Conservation (phyloP, 495 filamentous ascomycete species). For the Parathielavia hyrcaniae region DNA sequence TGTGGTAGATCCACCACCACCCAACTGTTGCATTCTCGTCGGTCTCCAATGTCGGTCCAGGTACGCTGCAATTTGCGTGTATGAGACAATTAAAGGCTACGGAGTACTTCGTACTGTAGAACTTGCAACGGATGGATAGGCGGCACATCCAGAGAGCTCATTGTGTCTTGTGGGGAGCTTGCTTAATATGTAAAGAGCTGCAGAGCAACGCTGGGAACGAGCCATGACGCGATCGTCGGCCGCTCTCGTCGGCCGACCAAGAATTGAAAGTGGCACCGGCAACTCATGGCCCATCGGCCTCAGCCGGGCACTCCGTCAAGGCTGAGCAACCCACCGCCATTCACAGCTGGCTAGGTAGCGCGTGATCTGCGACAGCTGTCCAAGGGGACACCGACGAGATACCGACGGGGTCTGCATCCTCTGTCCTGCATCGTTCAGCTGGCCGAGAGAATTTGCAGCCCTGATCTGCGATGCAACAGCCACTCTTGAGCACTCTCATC, state of each 20-base stretch:
- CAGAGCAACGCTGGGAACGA: no score
- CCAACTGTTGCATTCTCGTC: neutral
- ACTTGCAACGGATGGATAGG: no score
- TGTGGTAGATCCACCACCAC: neutral
- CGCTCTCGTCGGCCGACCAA: no score
- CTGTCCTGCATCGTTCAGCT: conserved; percentile 15
- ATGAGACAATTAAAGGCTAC: no score
- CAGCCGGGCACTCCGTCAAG: conserved; percentile 6
- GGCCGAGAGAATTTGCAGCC: neutral
- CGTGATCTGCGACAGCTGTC: conserved; percentile 11
- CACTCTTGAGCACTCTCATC: neutral
- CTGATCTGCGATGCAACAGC: neutral
- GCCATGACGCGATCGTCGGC: no score
- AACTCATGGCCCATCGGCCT: no score
- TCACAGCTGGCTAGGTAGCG: neutral
- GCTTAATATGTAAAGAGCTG: no score
- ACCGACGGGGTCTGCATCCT: conserved; percentile 2
- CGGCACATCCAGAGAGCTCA: no score
- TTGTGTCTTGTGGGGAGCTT: no score
- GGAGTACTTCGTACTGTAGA: no score
- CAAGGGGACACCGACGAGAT: conserved; percentile 1
- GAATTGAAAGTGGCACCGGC: no score
- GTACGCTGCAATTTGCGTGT: no score
- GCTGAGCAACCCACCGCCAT: conserved; percentile 6
- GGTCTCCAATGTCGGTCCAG: neutral